Percentiles rank a stretch among this genome's conserved stretches.
These are phyloP conservation scores for Globisporangium radiosum DNA, from an alignment of 352 stramenopile genomes.

Conservation along the genomic window DNA sequence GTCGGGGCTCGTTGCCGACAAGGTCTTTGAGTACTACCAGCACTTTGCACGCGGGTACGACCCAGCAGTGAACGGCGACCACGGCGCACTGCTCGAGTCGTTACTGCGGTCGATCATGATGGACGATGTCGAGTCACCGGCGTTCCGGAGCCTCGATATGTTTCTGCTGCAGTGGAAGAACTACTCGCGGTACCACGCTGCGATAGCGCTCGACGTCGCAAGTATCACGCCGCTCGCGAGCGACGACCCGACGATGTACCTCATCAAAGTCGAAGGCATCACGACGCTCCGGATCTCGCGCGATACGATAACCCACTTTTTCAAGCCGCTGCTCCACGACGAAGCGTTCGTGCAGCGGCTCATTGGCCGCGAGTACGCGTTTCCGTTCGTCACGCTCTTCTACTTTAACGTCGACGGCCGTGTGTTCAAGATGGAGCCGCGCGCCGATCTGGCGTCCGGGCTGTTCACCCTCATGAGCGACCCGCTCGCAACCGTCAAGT, in stretches of 20 bases:
- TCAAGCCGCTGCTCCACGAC: slow-evolving; percentile 43
- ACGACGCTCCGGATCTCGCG: slow-evolving; percentile 48
- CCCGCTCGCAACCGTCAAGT: slow-evolving; percentile 46
- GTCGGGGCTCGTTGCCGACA: slow-evolving; percentile 26
- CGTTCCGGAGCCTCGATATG: slow-evolving; percentile 39
- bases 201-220: slow-evolving; percentile 24
- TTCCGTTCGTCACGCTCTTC: slow-evolving; percentile 47
- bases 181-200: slow-evolving; percentile 55
- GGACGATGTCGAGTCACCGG: slow-evolving; percentile 41
- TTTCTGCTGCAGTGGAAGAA: slow-evolving; percentile 54
- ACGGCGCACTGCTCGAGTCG: slow-evolving; percentile 22
- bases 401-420: slow-evolving; percentile 44
- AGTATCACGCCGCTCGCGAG: slow-evolving; percentile 31
- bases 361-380: slow-evolving; percentile 49
- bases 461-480: slow-evolving; percentile 49
- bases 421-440: slow-evolving; percentile 45
- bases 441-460: slow-evolving; percentile 37
- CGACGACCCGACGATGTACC: slow-evolving; percentile 23
- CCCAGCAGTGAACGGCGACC: slow-evolving; percentile 12
- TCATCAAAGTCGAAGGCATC: slow-evolving; percentile 35
- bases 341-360: slow-evolving; percentile 57
- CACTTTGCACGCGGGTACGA: slow-evolving; percentile 43
- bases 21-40: slow-evolving; percentile 40
- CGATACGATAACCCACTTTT: slow-evolving; percentile 61
- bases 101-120: slow-evolving; percentile 41